Conservation (phyloP, 495 filamentous ascomycete species). For the Aspergillus homomorphus region DNA sequence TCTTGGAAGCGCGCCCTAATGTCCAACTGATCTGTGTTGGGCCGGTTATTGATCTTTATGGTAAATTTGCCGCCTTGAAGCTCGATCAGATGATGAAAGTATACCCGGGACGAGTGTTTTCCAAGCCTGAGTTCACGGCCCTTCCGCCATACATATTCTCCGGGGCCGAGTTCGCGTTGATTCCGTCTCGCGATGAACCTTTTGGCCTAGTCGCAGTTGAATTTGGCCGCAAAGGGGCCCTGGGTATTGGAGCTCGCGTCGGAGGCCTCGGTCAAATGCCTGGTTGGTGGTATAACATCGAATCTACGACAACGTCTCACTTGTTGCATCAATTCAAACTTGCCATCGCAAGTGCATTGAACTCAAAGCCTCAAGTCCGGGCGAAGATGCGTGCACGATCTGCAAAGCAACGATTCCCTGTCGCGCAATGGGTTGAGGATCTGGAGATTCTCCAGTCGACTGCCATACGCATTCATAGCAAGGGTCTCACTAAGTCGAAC, state of each 20-base stretch:
- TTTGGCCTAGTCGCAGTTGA: slow-evolving; percentile 82
- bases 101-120: slow-evolving; percentile 74
- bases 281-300: slow-evolving; percentile 70
- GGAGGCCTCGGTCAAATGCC: slow-evolving; percentile 75
- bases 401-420: slow-evolving; percentile 75
- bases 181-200: slow-evolving; percentile 76
- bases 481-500: slow-evolving; percentile 37
- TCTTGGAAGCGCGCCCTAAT: slow-evolving; percentile 64
- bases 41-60: slow-evolving; percentile 75
- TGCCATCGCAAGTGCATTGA: slow-evolving; percentile 64
- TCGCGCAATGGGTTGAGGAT: slow-evolving; percentile 64
- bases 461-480: slow-evolving; percentile 48
- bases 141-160: slow-evolving; percentile 74
- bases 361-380: slow-evolving; percentile 54
- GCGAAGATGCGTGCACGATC: slow-evolving; percentile 72
- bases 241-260: slow-evolving; percentile 68
- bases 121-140: slow-evolving; percentile 72
- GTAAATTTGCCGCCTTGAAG: slow-evolving; percentile 73
- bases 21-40: slow-evolving; percentile 70
- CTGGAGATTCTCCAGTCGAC: slow-evolving; percentile 59
- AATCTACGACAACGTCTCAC: slow-evolving; percentile 68
- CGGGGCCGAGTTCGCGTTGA: slow-evolving; percentile 75
- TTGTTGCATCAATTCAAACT: slow-evolving; percentile 68
- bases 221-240: slow-evolving; percentile 73
- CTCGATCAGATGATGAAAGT: slow-evolving; percentile 67